Percentiles rank a stretch among this genome's conserved stretches.
Evolutionary conservation across 2,329 filamentous ascomycete genomes (phyloP).

Genomic region (Epichloe amarillans): DNA sequence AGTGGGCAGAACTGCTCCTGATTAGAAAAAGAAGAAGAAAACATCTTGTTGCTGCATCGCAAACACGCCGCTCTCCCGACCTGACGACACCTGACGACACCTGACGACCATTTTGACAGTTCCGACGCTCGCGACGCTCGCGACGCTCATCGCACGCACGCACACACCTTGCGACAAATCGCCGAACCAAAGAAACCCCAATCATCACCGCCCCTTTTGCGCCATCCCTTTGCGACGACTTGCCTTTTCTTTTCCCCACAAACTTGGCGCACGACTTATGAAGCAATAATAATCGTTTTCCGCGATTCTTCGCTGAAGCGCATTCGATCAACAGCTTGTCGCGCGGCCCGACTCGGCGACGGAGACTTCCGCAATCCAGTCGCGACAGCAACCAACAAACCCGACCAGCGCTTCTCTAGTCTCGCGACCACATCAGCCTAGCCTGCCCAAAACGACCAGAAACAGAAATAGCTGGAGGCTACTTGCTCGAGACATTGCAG

Average conservation of each 20-base stretch:
- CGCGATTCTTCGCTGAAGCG: conserved; percentile 1
- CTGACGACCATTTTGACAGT: conserved; percentile 3
- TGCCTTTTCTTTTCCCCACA: not conserved
- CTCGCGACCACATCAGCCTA: not conserved
- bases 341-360: conserved; percentile 5
- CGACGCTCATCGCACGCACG: not conserved
- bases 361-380: conserved; percentile 2
- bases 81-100: too few relatives aligned
- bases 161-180: not conserved
- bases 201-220: not conserved
- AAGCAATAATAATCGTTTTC: not conserved
- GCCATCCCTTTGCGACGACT: not conserved
- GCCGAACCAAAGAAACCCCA: not conserved
- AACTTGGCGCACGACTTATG: not conserved
- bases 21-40: not conserved
- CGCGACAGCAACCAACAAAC: conserved; percentile 3
- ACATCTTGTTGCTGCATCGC: not conserved
- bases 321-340: conserved; percentile 1
- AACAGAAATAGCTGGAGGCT: not conserved
- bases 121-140: conserved; percentile 6
- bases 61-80: not conserved
- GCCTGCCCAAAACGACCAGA: not conserved
- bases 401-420: not conserved
- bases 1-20: conserved; percentile 3
- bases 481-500: conserved; percentile 1